Conservation (phyloP, 2,329 filamentous ascomycete species). For the Penicillium sp. region DNA sequence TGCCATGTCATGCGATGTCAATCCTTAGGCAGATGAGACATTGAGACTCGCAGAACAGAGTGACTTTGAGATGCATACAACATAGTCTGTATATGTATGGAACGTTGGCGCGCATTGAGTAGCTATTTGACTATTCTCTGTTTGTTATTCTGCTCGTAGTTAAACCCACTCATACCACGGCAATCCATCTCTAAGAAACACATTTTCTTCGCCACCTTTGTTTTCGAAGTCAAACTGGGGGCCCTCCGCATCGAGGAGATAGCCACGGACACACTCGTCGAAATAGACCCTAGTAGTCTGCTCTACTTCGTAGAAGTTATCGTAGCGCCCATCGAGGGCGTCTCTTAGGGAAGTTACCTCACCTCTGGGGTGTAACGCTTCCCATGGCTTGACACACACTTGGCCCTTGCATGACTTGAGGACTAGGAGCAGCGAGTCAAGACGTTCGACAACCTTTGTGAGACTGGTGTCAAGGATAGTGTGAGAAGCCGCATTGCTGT, state of each 20-base stretch:
- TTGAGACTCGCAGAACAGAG: too few relatives aligned
- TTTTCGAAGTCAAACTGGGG: conserved; percentile 20
- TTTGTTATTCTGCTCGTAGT: too few relatives aligned
- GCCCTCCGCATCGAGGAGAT: conserved; percentile 33
- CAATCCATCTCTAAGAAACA: conserved; percentile 6
- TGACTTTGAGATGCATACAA: too few relatives aligned
- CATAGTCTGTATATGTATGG: too few relatives aligned
- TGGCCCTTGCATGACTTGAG: conserved; percentile 35
- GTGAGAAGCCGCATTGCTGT: background rate
- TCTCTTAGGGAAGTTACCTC: conserved; percentile 28
- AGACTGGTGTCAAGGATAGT: conserved; percentile 22
- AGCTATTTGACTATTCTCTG: too few relatives aligned
- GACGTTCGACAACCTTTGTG: conserved; percentile 20
- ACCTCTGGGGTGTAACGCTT: conserved; percentile 29
- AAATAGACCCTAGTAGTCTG: conserved; percentile 30
- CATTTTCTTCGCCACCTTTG: conserved; percentile 9
- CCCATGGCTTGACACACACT: conserved; percentile 35
- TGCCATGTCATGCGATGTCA: too few relatives aligned
- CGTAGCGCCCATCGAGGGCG: conserved; percentile 26
- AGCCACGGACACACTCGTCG: conserved; percentile 30
- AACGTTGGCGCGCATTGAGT: too few relatives aligned
- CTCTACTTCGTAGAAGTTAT: conserved; percentile 26
- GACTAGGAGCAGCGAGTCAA: conserved; percentile 34
- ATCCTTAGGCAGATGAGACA: too few relatives aligned
- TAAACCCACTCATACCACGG: conserved; percentile 20